Evolutionary conservation across 148 eudicot species (phyloP).

Genomic region (Heliosperma pusillum): DNA sequence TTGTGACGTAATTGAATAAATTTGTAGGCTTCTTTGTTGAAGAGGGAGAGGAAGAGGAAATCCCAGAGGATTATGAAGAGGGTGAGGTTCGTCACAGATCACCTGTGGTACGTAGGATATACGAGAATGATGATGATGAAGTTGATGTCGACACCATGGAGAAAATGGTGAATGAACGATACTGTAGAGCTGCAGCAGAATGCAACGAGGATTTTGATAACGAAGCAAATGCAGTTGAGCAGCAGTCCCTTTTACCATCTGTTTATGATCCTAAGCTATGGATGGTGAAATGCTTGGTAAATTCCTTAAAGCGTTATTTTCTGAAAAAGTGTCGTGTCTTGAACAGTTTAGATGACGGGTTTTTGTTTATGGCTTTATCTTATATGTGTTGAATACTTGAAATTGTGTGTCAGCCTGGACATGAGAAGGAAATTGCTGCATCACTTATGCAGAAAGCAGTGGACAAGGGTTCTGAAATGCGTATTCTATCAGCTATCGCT

Average conservation of each 20-base stretch:
- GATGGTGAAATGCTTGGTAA: slow-evolving; percentile 96
- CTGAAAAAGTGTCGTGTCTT: too few species aligned
- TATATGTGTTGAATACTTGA: slow-evolving; percentile 1
- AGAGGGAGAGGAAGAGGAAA: slow-evolving; percentile 34
- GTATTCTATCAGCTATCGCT: slow-evolving; percentile 68
- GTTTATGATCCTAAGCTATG: slow-evolving; percentile 83
- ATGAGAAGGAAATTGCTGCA: slow-evolving; percentile 78
- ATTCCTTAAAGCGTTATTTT: too few species aligned
- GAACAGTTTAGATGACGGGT: too few species aligned
- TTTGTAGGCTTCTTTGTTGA: slow-evolving; percentile 63
- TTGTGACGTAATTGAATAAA: too few species aligned
- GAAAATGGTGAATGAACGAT: slow-evolving; percentile 53
- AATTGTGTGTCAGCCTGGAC: slow-evolving; percentile 67
- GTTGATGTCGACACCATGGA: slow-evolving; percentile 67
- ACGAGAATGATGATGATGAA: slow-evolving; percentile 54
- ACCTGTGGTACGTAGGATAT: slow-evolving; percentile 48
- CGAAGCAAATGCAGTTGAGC: slow-evolving; percentile 67
- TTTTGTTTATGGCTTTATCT: not conserved
- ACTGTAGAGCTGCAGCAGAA: slow-evolving; percentile 25
- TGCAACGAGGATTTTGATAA: slow-evolving; percentile 50
- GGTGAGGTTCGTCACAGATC: slow-evolving; percentile 44
- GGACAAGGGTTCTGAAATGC: slow-evolving; percentile 62
- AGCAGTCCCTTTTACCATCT: slow-evolving; percentile 74
- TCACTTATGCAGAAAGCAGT: slow-evolving; percentile 79
- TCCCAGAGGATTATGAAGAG: slow-evolving; percentile 63